Conservation (phyloP, 495 filamentous ascomycete genomes). For the Talaromyces stipitatus region DNA sequence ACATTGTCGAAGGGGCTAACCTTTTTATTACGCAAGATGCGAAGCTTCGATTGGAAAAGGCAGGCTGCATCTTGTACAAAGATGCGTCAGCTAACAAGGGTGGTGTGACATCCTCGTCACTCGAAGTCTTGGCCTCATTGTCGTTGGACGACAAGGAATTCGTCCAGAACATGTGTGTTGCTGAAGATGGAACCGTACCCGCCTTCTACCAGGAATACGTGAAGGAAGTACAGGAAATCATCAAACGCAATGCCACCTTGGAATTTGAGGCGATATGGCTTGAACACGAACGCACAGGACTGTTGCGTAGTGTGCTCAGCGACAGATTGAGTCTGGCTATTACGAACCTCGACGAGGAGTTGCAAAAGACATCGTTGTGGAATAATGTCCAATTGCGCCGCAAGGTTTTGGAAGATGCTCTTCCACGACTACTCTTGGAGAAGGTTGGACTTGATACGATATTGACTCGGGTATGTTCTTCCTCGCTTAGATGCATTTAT, state of each 20-base stretch:
- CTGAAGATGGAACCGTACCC: conserved; percentile 66
- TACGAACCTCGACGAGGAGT: conserved; percentile 88
- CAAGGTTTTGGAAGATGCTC: conserved; percentile 74
- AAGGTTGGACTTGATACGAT: conserved; percentile 88
- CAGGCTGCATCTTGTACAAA: conserved; percentile 91
- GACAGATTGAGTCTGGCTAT: conserved; percentile 87
- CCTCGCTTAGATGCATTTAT: not conserved
- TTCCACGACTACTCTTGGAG: conserved; percentile 75
- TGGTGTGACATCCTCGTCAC: conserved; percentile 94
- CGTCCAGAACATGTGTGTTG: conserved; percentile 86
- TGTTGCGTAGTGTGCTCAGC: conserved; percentile 72
- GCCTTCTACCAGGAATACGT: conserved; percentile 91
- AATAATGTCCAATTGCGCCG: conserved; percentile 68
- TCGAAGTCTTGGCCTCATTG: conserved; percentile 89
- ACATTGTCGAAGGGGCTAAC: conserved; percentile 96
- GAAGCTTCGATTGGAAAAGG: conserved; percentile 88
- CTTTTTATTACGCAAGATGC: conserved; percentile 98
- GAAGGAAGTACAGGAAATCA: conserved; percentile 79
- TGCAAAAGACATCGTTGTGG: conserved; percentile 91
- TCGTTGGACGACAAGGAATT: conserved; percentile 89
- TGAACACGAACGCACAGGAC: conserved; percentile 76
- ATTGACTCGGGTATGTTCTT: conserved; percentile 53
- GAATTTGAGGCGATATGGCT: conserved; percentile 99
- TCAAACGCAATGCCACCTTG: conserved; percentile 79
- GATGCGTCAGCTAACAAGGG: conserved; percentile 98